phyloP scores from a whole-genome alignment of 805 yeast species.

The Metschnikowia chrysomelidarum region DNA sequence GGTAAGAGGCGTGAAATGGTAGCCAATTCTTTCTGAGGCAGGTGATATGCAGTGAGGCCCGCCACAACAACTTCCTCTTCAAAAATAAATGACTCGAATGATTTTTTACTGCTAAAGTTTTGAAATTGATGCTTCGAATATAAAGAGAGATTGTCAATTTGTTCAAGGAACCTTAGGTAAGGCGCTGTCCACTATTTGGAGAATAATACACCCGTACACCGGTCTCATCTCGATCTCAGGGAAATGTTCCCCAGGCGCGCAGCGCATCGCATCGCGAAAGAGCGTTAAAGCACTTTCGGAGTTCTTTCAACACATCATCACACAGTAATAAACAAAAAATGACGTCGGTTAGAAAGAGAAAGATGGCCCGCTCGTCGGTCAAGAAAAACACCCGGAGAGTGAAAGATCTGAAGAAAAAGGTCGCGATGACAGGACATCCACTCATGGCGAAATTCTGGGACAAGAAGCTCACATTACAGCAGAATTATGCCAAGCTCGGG shows the following conservation, averaged over 20 bases:
- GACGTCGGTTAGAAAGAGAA: slow-evolving; percentile 82
- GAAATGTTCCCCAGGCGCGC: slow-evolving; percentile 3
- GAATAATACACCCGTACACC: slow-evolving; percentile 5
- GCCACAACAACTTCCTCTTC: too few relatives aligned
- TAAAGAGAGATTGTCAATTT: too few relatives aligned
- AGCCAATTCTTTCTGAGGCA: too few relatives aligned
- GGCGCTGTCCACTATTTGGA: too few relatives aligned
- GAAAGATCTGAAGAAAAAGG: slow-evolving; percentile 68
- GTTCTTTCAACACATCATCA: background rate
- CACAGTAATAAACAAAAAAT: slow-evolving; percentile 26
- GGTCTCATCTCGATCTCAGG: background rate
- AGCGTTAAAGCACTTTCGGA: slow-evolving; percentile 1
- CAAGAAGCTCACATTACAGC: slow-evolving; percentile 70
- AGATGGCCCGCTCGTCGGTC: slow-evolving; percentile 71
- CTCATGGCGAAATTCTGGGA: slow-evolving; percentile 93
- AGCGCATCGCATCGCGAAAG: slow-evolving; percentile 9
- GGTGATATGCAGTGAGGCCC: too few relatives aligned
- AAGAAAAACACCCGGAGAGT: slow-evolving; percentile 65
- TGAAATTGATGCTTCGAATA: too few relatives aligned
- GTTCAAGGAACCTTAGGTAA: too few relatives aligned
- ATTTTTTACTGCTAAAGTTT: too few relatives aligned
- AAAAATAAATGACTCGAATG: too few relatives aligned
- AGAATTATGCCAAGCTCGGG: slow-evolving; percentile 84
- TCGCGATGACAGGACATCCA: slow-evolving; percentile 68
- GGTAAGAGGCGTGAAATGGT: too few relatives aligned